Evolutionary conservation across 2,329 filamentous ascomycete species (phyloP), one percentile per base, ranked within the genome.

Genomic region (Hypoxylon sp.): DNA sequence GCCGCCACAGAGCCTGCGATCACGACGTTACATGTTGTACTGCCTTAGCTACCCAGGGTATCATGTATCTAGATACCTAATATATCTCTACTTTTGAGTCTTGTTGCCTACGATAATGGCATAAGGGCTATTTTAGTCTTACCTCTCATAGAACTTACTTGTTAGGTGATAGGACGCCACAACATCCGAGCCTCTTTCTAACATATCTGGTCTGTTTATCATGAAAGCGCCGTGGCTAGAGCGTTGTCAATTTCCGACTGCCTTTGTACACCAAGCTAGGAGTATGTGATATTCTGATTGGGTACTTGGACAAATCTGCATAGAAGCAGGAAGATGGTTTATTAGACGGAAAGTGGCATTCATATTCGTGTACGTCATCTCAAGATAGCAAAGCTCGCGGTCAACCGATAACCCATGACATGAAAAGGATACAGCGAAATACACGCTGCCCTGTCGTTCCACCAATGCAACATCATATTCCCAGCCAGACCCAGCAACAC

Each of bases 331-430:
- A 13, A 5, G 17, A 26, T 42, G 50, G 9, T 31, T 35, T 42
- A 22, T 39, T 63, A 17, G 17, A 44, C 33, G 19, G 17, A 62
- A 69, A 63, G 39, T 61, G 35, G 37, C 53, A 66, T 66, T 69
- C 60, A 67, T 64, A 66, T 71, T 71, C 69, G 63, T 71, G 46
- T 71, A 69, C 66, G 56, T 71, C 69, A 39, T 71, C 44, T 65
- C 66, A 67, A 65, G 48, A 65, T 65, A 58, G 55, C 62, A 67
- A 64, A 62, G 31, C 19, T 39, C 55, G 50, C 48, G 24, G 48
- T 37, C 50, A 57, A 58, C 58, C n/a, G 42, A 59, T 47, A 62
- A 63, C 17, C 53, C 61, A 52, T 48, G 50, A 22, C 53, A 17
- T 14, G 35, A 60, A 53, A 33, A 50, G 44, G 26, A 46, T 19